Evolutionary conservation across 305 asterid genomes (phyloP).

Genomic region (Solanum chacoense): DNA sequence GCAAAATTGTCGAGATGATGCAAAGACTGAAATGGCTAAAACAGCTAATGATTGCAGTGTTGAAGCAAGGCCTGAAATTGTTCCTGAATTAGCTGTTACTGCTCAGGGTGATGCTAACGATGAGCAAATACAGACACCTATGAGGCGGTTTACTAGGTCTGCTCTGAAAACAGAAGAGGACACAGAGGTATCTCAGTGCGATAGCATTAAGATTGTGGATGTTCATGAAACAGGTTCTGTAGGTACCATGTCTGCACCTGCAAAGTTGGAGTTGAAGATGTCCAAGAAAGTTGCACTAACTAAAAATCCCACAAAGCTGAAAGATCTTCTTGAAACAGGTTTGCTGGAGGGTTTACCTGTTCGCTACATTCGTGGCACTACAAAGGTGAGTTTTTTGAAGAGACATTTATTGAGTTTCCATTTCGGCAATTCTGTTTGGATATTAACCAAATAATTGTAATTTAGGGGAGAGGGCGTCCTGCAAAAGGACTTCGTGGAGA

Average conservation of each 20-base stretch:
- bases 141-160: conserved; percentile 59
- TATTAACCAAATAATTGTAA: conserved; percentile 7
- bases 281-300: conserved; percentile 55
- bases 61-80: conserved; percentile 17
- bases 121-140: conserved; percentile 25
- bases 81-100: conserved; percentile 7
- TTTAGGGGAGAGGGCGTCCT: conserved; percentile 35
- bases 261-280: conserved; percentile 63
- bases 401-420: neutral
- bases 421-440: neutral
- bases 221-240: conserved; percentile 13
- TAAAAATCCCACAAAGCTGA: conserved; percentile 49
- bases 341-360: conserved; percentile 68
- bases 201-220: conserved; percentile 7
- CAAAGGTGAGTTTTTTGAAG: conserved; percentile 31
- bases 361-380: conserved; percentile 37
- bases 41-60: conserved; percentile 1
- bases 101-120: conserved; percentile 15
- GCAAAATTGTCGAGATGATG: conserved; percentile 8
- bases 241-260: conserved; percentile 24
- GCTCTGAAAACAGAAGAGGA: conserved; percentile 25
- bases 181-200: conserved; percentile 15
- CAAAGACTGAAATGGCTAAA: neutral
- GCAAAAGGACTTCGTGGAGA: conserved; percentile 52
- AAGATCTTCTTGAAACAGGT: conserved; percentile 80